phyloP scores from a whole-genome alignment of 345 rosid genomes.

The Camelina laxa region DNA sequence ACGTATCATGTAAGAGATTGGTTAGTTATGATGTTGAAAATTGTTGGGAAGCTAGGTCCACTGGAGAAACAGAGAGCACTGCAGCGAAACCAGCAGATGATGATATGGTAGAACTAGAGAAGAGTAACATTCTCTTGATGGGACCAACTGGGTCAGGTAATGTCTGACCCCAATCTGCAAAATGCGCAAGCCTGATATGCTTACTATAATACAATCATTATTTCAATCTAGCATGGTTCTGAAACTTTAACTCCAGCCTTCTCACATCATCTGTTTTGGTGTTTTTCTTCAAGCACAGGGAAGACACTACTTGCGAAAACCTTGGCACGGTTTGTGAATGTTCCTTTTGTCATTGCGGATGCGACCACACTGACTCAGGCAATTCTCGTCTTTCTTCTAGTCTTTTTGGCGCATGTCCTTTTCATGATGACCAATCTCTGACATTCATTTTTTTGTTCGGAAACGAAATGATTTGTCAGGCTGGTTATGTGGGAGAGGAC shows the following conservation, averaged over 20 bases:
- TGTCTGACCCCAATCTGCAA: conserved; percentile 6
- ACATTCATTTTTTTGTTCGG: conserved; percentile 31
- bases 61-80: conserved; percentile 54
- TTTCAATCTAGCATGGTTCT: neutral
- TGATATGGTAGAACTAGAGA: conserved; percentile 93
- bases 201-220: neutral
- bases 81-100: conserved; percentile 59
- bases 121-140: conserved; percentile 97
- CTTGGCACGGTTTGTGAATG: conserved; percentile 96
- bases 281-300: conserved; percentile 83
- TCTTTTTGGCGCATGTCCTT: conserved; percentile 33
- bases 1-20: conserved; percentile 3
- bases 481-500: conserved; percentile 99
- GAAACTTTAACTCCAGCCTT: neutral
- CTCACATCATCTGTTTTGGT: conserved; percentile 36
- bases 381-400: conserved; percentile 41
- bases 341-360: conserved; percentile 94
- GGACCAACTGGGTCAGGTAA: conserved; percentile 99
- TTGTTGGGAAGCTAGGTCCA: conserved; percentile 69
- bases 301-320: conserved; percentile 97
- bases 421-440: conserved; percentile 43
- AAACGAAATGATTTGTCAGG: conserved; percentile 62
- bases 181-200: neutral
- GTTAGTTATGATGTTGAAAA: conserved; percentile 43
- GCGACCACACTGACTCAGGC: conserved; percentile 99